A percentile compares a stretch with the other conserved stretches of the same genome.
These are phyloP conservation scores for Lichtheimia hyalospora DNA, from an alignment of 371 early-diverging fungal species.

Conservation along the genomic window DNA sequence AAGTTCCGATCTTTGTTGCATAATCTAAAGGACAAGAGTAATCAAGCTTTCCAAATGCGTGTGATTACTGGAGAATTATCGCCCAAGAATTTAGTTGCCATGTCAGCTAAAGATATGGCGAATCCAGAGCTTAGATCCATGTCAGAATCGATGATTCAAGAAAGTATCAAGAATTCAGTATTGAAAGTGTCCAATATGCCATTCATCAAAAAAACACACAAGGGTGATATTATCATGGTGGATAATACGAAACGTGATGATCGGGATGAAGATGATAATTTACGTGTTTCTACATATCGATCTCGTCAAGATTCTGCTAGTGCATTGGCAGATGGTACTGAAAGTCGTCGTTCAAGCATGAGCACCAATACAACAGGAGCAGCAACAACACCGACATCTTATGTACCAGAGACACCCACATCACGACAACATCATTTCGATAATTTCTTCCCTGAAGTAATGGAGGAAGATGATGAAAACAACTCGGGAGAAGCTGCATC, in stretches of 20 bases:
- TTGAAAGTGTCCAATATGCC: constrained; percentile 54
- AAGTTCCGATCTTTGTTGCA: constrained; percentile 73
- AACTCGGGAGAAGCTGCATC: too few species aligned
- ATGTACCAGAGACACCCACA: too few species aligned
- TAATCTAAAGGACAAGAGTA: constrained; percentile 78
- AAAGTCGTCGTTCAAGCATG: constrained; percentile 22
- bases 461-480: too few species aligned
- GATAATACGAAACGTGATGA: constrained; percentile 4
- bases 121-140: constrained; percentile 71
- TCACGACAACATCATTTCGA: too few species aligned
- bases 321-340: constrained; percentile 7
- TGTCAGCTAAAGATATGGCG: constrained; percentile 75
- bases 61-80: constrained; percentile 65
- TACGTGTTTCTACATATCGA: neutral
- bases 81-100: constrained; percentile 63
- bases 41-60: constrained; percentile 62
- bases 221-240: constrained; percentile 67
- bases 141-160: constrained; percentile 60
- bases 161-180: constrained; percentile 63
- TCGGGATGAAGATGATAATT: neutral
- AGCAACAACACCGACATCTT: neutral
- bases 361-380: constrained; percentile 13
- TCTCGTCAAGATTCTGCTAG: too few species aligned
- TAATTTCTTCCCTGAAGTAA: too few species aligned
- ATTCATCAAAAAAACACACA: constrained; percentile 74